These are phyloP conservation scores for Ganoderma meredithae DNA, from an alignment of 1,284 basidiomycete species.

Conservation along the genomic window DNA sequence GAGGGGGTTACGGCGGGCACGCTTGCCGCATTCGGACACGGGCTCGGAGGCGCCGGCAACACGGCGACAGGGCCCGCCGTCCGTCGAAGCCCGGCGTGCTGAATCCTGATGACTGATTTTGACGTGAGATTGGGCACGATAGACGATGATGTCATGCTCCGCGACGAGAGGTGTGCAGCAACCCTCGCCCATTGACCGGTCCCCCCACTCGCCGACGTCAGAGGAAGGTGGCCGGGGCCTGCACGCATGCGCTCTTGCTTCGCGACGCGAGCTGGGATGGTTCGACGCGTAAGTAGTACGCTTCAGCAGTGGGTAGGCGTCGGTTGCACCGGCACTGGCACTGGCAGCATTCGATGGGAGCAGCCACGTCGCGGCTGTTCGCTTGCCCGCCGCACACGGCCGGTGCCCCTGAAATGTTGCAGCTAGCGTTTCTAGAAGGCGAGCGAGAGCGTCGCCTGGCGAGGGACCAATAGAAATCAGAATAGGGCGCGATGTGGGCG, in stretches of 20 bases:
- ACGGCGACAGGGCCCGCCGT: not conserved
- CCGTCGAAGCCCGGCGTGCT: not conserved
- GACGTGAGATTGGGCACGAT: not conserved
- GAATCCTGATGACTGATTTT: not conserved
- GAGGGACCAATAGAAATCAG: slow-evolving; percentile 5
- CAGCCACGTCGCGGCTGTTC: not conserved
- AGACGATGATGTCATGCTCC: slow-evolving; percentile 2
- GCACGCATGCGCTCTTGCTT: not conserved
- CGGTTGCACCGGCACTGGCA: not conserved
- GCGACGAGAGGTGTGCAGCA: not conserved
- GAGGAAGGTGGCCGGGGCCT: not conserved
- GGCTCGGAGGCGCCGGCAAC: not conserved
- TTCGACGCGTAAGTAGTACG: not conserved
- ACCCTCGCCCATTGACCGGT: not conserved
- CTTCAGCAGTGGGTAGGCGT: not conserved
- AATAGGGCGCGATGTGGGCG: not conserved
- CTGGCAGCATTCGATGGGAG: slow-evolving; percentile 7
- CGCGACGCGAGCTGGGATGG: not conserved
- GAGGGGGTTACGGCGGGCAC: not conserved
- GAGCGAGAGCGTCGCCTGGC: not conserved
- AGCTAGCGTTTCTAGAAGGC: not conserved
- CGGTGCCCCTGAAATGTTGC: slow-evolving; percentile 1
- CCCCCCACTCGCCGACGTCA: not conserved
- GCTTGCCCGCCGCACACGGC: slow-evolving; percentile 2
- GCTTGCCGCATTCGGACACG: not conserved